Percentiles rank a stretch among this genome's conserved stretches.
Conservation (phyloP, 2,329 filamentous ascomycete species). For the Cephalotrichum gorgonifer region DNA sequence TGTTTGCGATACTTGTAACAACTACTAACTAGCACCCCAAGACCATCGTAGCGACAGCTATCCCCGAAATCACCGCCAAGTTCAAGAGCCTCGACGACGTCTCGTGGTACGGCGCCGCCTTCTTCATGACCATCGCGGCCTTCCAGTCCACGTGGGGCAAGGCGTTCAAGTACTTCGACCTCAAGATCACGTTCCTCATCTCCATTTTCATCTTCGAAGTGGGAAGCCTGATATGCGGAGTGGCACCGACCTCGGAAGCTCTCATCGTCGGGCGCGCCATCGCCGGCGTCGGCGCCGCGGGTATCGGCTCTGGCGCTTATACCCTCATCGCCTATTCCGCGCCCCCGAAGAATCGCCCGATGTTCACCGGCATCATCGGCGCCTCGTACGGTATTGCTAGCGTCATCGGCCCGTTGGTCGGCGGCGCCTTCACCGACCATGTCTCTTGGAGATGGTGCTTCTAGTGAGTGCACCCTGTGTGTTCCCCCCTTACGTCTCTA, state of each 20-base stretch:
- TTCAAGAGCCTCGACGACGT: conserved; percentile 41
- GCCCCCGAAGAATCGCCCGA: conserved; percentile 21
- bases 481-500: background rate
- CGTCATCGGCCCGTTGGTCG: conserved; percentile 16
- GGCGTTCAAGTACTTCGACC: conserved; percentile 39
- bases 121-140: conserved; percentile 36
- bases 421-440: conserved; percentile 16
- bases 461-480: background rate
- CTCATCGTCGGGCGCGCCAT: conserved; percentile 43
- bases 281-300: conserved; percentile 34
- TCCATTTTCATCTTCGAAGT: conserved; percentile 42
- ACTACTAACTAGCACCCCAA: conserved; percentile 11
- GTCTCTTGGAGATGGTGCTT: conserved; percentile 16
- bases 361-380: conserved; percentile 26
- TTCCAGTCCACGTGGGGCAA: conserved; percentile 37
- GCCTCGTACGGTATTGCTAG: conserved; percentile 24
- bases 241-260: conserved; percentile 31
- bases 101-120: conserved; percentile 49
- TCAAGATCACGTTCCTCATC: conserved; percentile 37
- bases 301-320: conserved; percentile 35
- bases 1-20: background rate
- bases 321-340: conserved; percentile 37
- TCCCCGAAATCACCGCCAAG: conserved; percentile 44
- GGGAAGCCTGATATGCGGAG: conserved; percentile 38
- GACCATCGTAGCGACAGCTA: conserved; percentile 47